These are phyloP conservation scores for Cubamyces sp. DNA, from an alignment of 768 basidiomycete genomes.

Conservation along the genomic window DNA sequence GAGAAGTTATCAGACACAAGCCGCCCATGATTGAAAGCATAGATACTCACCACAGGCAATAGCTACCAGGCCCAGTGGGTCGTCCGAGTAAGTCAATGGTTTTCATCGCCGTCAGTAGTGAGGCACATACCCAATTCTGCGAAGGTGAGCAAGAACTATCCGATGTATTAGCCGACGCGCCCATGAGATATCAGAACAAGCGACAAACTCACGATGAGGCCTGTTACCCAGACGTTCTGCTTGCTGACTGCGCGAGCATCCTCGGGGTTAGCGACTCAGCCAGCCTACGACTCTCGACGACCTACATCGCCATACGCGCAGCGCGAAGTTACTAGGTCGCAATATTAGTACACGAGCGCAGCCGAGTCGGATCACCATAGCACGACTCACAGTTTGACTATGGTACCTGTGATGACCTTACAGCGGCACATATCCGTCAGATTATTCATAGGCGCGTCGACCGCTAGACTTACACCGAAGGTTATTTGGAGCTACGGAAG, in stretches of 20 bases:
- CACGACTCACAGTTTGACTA: slow-evolving; percentile 57
- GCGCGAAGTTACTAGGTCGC: slow-evolving; percentile 47
- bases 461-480: slow-evolving; percentile 29
- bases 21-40: background rate
- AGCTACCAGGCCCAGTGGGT: slow-evolving; percentile 26
- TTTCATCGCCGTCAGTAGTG: too few species aligned
- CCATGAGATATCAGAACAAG: background rate
- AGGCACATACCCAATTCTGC: slow-evolving; percentile 50
- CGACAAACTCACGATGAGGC: slow-evolving; percentile 45
- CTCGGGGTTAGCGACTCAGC: slow-evolving; percentile 1
- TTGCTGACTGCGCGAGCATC: slow-evolving; percentile 52
- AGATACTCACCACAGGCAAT: slow-evolving; percentile 43
- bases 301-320: slow-evolving; percentile 67
- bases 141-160: slow-evolving; percentile 49
- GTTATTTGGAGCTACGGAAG: slow-evolving; percentile 31
- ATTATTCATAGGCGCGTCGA: background rate
- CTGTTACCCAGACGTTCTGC: slow-evolving; percentile 50
- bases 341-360: too few species aligned
- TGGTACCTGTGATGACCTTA: slow-evolving; percentile 55
- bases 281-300: slow-evolving; percentile 3
- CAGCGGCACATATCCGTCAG: slow-evolving; percentile 10
- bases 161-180: slow-evolving; percentile 2
- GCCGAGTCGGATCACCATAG: too few species aligned
- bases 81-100: background rate
- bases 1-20: background rate